Base-by-base conservation (phyloP, 768 basidiomycete genomes). In the Termitomyces sp. region DNA sequence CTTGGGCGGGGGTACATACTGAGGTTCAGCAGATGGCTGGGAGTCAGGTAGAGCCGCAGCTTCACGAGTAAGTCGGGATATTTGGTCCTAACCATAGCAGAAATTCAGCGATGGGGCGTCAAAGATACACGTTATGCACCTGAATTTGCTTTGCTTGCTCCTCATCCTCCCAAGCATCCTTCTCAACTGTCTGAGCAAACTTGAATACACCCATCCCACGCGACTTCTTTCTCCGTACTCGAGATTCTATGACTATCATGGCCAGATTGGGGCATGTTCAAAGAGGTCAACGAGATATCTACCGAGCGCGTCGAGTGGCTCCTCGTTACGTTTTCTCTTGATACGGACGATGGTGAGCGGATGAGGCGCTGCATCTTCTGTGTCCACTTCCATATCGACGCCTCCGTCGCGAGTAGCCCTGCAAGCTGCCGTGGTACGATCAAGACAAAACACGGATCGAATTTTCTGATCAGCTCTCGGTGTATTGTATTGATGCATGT, bases 231-330 rank as follows among this genome's bases (percentile, higher is more conserved):
- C 83, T 72, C 32, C 78, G 81, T 40, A 76, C 69, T 16, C 77
- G 73, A 25, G 85, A 81, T 68, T 90, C 89, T 59, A 90, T 76
- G 50, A 67, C 60, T 56, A 59, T 48, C 21, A 54, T 53, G 56
- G 32, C 48, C 57, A 60, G 59, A 51, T 61, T 49, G 48, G 53
- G 54, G 56, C 31, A 50, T 49, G 40, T 51, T 54, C 53, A 44
- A 34, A n/a, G 47, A 55, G 57, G 46, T 61, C 38, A 51, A 56
- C 48, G 29, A 55, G 59, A 46, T 69, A 53, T 76, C 63, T 73
- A 87, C 90, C 87, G 61, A 92, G 76, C 35, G 87, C 90, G 72
- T 92, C 90, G 46, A 92, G 74, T 35, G 90, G 88, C 65, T 91
- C 90, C 62, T 92, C 90, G 35, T 82, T 87, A 23, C 91, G 78